A percentile compares a stretch with the other conserved stretches of the same genome.
These are phyloP conservation scores for Sodiomyces alkalinus DNA, from an alignment of 2,329 filamentous ascomycete genomes.

Conservation along the genomic window DNA sequence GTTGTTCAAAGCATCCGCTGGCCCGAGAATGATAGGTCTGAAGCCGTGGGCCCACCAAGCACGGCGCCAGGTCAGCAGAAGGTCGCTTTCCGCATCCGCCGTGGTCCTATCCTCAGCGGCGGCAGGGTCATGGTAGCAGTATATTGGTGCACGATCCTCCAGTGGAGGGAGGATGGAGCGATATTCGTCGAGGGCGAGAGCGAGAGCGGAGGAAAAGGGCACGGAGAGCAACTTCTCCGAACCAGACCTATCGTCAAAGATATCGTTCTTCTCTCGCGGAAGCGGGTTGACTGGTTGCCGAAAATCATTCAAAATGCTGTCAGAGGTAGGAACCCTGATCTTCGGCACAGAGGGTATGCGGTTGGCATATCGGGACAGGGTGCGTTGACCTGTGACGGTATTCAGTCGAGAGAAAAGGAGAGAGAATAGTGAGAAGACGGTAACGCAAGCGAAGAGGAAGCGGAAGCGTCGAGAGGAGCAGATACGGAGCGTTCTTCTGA, in stretches of 20 bases:
- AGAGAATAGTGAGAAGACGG: constrained; percentile 36
- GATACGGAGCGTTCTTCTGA: constrained; percentile 33
- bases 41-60: constrained; percentile 97
- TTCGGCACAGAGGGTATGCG: constrained; percentile 29
- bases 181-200: constrained; percentile 65
- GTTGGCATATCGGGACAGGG: constrained; percentile 32
- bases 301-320: constrained; percentile 49
- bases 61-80: constrained; percentile 76
- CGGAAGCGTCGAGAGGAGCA: constrained; percentile 37
- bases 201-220: constrained; percentile 70
- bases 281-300: constrained; percentile 55
- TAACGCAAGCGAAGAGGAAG: constrained; percentile 32
- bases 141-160: constrained; percentile 54
- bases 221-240: constrained; percentile 74
- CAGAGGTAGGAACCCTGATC: constrained; percentile 25
- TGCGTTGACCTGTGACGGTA: constrained; percentile 30
- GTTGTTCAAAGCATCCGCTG: constrained; percentile 70
- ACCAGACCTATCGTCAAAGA: constrained; percentile 67
- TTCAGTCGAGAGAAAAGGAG: constrained; percentile 36
- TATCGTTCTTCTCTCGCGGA: constrained; percentile 62
- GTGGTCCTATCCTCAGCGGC: constrained; percentile 45
- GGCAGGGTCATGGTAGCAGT: constrained; percentile 77
- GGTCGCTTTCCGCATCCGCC: constrained; percentile 57
- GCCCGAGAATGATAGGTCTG: constrained; percentile 64
- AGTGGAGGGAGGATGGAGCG: constrained; percentile 72